A percentile compares a stretch with the other conserved stretches of the same genome.
Conservation (phyloP, 495 filamentous ascomycete species). For the Trichoderma erinaceum region DNA sequence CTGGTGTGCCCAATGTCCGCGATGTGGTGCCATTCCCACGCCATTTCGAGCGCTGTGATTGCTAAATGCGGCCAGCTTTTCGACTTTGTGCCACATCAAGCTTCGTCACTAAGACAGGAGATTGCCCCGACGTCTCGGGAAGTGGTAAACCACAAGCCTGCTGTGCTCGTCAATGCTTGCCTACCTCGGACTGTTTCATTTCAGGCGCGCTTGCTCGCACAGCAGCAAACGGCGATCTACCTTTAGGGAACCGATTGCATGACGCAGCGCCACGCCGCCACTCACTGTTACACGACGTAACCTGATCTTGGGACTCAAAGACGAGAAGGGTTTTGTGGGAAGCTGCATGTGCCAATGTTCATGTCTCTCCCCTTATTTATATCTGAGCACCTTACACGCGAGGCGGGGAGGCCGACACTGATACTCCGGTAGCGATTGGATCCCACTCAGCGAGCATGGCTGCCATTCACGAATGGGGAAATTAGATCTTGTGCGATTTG, state of each 20-base stretch:
- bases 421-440: background rate
- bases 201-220: conserved; percentile 12
- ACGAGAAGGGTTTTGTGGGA: conserved; percentile 5
- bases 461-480: background rate
- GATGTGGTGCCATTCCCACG: conserved; percentile 87
- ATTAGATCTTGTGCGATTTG: conserved; percentile 8
- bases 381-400: conserved; percentile 3
- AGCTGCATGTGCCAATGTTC: background rate
- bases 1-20: conserved; percentile 75
- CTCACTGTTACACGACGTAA: background rate
- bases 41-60: conserved; percentile 87
- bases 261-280: conserved; percentile 8
- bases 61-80: conserved; percentile 42
- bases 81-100: background rate
- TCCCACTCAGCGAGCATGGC: background rate
- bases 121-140: conserved; percentile 15
- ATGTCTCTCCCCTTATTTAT: background rate
- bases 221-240: conserved; percentile 13
- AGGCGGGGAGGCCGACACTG: conserved; percentile 10
- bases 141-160: conserved; percentile 19
- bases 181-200: conserved; percentile 27
- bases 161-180: conserved; percentile 36
- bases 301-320: conserved; percentile 10
- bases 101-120: conserved; percentile 3
- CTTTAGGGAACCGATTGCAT: conserved; percentile 13